phyloP scores from a whole-genome alignment of 805 yeast species.

The Debaryomyces castellii region DNA sequence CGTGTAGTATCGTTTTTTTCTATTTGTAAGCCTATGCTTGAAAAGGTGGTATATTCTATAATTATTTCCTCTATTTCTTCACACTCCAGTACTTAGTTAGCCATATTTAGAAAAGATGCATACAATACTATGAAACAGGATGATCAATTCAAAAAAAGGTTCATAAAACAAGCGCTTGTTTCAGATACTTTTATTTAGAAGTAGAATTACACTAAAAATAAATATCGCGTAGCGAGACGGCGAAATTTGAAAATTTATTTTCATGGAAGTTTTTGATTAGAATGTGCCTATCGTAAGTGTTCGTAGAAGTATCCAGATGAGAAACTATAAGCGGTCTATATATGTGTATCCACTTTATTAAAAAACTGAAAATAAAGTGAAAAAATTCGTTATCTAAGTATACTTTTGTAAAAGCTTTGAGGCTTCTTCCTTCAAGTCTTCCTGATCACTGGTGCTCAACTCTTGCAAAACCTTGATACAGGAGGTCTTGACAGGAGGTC shows the following conservation, averaged over 20 bases:
- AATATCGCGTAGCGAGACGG: background rate
- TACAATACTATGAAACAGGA: background rate
- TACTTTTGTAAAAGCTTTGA: conserved; percentile 48
- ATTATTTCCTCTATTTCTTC: background rate
- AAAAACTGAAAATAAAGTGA: too few relatives aligned
- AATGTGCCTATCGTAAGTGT: background rate
- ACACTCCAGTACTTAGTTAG: background rate
- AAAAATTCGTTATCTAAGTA: too few relatives aligned
- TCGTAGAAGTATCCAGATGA: background rate
- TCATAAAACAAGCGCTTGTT: background rate
- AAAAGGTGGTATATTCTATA: background rate
- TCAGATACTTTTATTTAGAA: background rate
- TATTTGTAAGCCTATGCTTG: too few relatives aligned
- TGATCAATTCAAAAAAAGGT: background rate
- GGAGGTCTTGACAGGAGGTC: conserved; percentile 74
- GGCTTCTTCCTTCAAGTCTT: conserved; percentile 50
- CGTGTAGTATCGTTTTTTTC: too few relatives aligned
- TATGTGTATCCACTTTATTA: too few relatives aligned
- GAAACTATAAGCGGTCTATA: too few relatives aligned
- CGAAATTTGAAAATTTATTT: too few relatives aligned
- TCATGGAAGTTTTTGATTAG: too few relatives aligned
- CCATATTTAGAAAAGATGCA: background rate
- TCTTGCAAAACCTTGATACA: conserved; percentile 52
- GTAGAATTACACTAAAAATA: background rate
- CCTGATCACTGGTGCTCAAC: conserved; percentile 45